Evolutionary conservation across 768 basidiomycete species (phyloP), one percentile per base, ranked within the genome.

Genomic region (Psilocybe sp.): DNA sequence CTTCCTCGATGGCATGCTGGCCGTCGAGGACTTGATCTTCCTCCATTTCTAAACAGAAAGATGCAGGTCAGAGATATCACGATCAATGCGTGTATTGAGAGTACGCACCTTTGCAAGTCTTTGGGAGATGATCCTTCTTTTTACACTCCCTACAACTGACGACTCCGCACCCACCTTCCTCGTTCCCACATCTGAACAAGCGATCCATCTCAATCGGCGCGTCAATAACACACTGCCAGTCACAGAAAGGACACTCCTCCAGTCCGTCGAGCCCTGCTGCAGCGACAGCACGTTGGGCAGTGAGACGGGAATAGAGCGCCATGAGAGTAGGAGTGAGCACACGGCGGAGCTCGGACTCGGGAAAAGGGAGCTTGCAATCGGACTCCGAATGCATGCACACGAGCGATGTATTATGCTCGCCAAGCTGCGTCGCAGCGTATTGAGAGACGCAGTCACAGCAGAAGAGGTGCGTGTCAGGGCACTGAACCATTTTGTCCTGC

Each of bases 181-280:
- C 72, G 65, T 71, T 84, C 64, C 73, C 70, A 50, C 77, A 79
- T 39, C 69, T 60, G 51, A 75, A 88, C 20, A 90, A 66, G 62
- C 79, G 85, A 62, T 89, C 87, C 44, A 79, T 70, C 46, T 84
- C 66, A 38, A 62, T 69, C 15, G 55, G 55, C 15, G 55, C 78
- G 44, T 89, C 89, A 45, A 91, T 83, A 14, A 88, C 80, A 56
- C 82, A 84, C 50, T 83, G 88, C 70, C 80, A 97, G 36, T 92
- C 89, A 68, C 93, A 97, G 55, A 85, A 89, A 4, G 93, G 93
- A 64, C 93, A 97, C 58, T 89, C 88, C 64, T 94, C 92, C 13
- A 95, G 71, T 6, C 82, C 82, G 40, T 90, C 89, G 35, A 96
- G 61, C 2, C 76, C 81, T 13, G 93, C 92, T 0, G 77, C 80